These are phyloP conservation scores for Fusarium bulbicola DNA, from an alignment of 2,329 filamentous ascomycete genomes.

Conservation along the genomic window DNA sequence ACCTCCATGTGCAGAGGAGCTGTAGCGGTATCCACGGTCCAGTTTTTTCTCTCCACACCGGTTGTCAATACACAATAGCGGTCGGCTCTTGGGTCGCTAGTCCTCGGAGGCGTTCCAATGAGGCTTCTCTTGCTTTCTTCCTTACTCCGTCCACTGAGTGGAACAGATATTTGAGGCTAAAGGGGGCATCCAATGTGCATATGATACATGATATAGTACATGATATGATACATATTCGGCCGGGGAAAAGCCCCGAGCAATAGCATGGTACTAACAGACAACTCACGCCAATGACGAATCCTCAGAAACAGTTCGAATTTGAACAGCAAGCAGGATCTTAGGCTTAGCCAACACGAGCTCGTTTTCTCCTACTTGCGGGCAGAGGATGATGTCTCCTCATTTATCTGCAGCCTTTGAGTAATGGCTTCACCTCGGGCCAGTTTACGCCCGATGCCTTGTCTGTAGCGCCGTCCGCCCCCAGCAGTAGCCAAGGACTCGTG, in stretches of 20 bases:
- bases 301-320: constrained; percentile 4
- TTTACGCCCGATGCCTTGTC: constrained; percentile 47
- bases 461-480: constrained; percentile 48
- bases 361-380: neutral
- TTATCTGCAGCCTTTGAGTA: constrained; percentile 39
- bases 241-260: constrained; percentile 21
- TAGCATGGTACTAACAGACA: constrained; percentile 2
- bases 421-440: constrained; percentile 42
- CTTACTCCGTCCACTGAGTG: constrained; percentile 3
- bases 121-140: constrained; percentile 11
- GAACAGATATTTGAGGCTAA: constrained; percentile 20
- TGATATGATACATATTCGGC: constrained; percentile 17
- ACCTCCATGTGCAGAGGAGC: constrained; percentile 7
- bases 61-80: constrained; percentile 30
- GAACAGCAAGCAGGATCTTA: constrained; percentile 7
- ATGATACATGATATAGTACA: constrained; percentile 19
- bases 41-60: constrained; percentile 28
- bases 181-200: constrained; percentile 22
- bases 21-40: constrained; percentile 27
- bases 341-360: neutral
- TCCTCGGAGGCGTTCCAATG: constrained; percentile 24
- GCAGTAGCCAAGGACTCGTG: constrained; percentile 59
- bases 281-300: constrained; percentile 16
- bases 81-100: constrained; percentile 31
- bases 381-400: constrained; percentile 12